These are phyloP conservation scores for Entelexis paramagnoliae DNA, from an alignment of 1,139 yeast species.

Conservation along the genomic window DNA sequence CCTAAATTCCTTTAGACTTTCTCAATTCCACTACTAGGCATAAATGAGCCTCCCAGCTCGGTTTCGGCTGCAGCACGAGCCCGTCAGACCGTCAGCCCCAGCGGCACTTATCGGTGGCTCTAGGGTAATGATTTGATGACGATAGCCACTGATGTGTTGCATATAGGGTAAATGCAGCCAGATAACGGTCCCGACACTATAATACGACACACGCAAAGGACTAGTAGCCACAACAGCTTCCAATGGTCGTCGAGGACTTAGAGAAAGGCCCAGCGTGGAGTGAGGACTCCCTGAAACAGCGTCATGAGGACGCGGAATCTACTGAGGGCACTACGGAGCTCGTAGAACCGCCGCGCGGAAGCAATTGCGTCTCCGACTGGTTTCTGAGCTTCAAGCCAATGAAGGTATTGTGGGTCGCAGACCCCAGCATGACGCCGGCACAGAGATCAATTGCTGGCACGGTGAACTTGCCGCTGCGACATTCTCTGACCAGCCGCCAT, in stretches of 20 bases:
- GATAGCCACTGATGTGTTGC: too few species aligned
- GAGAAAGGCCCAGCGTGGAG: background rate
- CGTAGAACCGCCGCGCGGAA: background rate
- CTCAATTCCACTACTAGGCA: too few species aligned
- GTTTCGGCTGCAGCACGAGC: too few species aligned
- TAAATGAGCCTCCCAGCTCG: too few species aligned
- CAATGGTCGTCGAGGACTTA: background rate
- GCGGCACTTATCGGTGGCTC: too few species aligned
- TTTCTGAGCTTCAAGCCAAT: background rate
- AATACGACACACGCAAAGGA: too few species aligned
- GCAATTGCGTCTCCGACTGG: background rate
- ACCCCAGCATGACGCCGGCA: background rate
- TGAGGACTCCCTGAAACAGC: background rate
- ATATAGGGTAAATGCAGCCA: too few species aligned
- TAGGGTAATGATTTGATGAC: too few species aligned
- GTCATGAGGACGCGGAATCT: background rate
- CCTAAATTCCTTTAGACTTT: too few species aligned
- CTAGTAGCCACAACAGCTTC: background rate
- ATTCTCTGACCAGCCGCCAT: background rate
- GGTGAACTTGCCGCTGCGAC: slow-evolving; percentile 1
- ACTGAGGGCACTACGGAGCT: background rate
- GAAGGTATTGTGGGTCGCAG: background rate
- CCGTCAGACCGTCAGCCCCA: too few species aligned
- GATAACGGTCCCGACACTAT: too few species aligned
- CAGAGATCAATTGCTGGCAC: slow-evolving; percentile 5